phyloP scores from a whole-genome alignment of 169 alveolate genomes.

The Miamiensis avidus region DNA sequence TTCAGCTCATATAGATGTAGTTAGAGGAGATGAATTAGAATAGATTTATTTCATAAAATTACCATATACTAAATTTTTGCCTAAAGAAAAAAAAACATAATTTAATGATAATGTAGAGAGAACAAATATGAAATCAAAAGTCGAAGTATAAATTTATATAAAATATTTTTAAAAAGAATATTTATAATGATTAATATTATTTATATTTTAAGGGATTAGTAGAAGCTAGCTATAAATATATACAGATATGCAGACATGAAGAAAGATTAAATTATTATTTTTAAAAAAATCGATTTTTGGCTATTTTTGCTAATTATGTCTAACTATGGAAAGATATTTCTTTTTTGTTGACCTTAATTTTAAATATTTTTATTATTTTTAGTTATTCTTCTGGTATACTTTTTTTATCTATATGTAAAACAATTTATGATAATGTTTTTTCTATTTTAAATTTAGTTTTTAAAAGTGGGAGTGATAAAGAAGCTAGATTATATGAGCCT shows the following conservation, averaged over 20 bases:
- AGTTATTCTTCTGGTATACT: background rate
- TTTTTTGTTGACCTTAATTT: conserved; percentile 27
- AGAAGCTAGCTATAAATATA: background rate
- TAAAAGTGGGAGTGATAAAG: background rate
- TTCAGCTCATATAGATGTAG: conserved; percentile 37
- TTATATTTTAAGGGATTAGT: conserved; percentile 33
- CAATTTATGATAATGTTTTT: background rate
- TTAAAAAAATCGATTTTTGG: conserved; percentile 27
- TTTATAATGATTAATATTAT: background rate
- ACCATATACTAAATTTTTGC: conserved; percentile 24
- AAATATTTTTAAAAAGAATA: no score
- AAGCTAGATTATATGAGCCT: conserved; percentile 20
- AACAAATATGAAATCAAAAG: conserved; percentile 28
- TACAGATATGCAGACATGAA: conserved; percentile 44
- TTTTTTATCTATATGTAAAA: background rate
- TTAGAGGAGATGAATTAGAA: conserved; percentile 37
- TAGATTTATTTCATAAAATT: conserved; percentile 28
- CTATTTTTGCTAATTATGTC: conserved; percentile 36
- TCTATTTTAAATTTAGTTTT: background rate
- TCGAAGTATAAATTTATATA: background rate
- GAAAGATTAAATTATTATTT: conserved; percentile 37
- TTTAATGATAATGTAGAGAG: conserved; percentile 39
- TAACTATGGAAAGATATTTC: conserved; percentile 46
- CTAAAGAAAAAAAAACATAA: conserved; percentile 41
- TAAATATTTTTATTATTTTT: conserved; percentile 35